Conservation (phyloP, 495 filamentous ascomycete genomes). For the Hypoxylon rickii region DNA sequence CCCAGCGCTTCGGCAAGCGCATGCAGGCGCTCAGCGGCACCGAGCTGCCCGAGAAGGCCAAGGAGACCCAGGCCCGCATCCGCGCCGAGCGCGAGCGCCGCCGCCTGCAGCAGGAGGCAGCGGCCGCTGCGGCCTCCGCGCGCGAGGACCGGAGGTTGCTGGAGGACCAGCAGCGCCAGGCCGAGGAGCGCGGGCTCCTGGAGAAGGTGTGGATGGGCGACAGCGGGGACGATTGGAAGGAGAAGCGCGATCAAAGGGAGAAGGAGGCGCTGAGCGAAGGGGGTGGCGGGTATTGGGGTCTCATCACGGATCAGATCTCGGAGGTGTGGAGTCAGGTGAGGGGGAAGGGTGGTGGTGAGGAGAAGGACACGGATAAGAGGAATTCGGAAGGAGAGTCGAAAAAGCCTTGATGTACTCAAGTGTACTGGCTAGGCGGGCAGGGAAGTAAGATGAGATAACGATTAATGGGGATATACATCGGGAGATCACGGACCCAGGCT, state of each 20-base stretch:
- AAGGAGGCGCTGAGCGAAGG: conserved; percentile 68
- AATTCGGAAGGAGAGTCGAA: conserved; percentile 38
- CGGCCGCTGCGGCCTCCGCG: conserved; percentile 34
- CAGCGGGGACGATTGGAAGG: conserved; percentile 71
- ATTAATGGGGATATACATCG: too few species aligned
- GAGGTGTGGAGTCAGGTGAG: conserved; percentile 73
- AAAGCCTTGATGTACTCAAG: conserved; percentile 28
- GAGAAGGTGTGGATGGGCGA: conserved; percentile 68
- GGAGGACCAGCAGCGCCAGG: conserved; percentile 35
- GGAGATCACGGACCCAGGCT: too few species aligned
- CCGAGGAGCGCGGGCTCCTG: conserved; percentile 50
- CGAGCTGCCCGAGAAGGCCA: conserved; percentile 60
- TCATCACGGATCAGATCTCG: conserved; percentile 84
- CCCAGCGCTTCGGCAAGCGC: conserved; percentile 47
- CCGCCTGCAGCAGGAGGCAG: conserved; percentile 31
- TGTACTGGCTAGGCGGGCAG: too few species aligned
- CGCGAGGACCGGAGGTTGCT: conserved; percentile 27
- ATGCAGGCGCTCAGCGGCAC: conserved; percentile 25
- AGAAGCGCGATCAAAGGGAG: conserved; percentile 70
- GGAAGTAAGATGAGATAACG: too few species aligned
- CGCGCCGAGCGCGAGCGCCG: conserved; percentile 52
- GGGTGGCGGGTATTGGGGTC: conserved; percentile 77
- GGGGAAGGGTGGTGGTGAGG: conserved; percentile 23
- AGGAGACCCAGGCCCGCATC: conserved; percentile 55
- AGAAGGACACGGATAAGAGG: conserved; percentile 27